Conservation (phyloP, 2,329 filamentous ascomycete species). For the Exophiala sp. region DNA sequence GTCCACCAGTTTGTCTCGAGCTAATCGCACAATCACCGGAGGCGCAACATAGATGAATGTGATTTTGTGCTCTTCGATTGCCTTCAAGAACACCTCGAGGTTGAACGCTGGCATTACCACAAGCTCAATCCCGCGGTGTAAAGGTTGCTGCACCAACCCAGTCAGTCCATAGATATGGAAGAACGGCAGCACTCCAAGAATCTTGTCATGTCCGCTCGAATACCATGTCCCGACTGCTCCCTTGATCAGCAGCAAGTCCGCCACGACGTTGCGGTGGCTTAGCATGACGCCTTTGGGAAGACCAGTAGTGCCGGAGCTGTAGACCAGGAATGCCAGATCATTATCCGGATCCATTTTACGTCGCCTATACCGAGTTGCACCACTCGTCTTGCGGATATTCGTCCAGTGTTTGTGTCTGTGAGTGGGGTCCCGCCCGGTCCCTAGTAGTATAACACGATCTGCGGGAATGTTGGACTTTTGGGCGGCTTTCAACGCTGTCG, state of each 20-base stretch:
- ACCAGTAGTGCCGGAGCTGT: conserved; percentile 86
- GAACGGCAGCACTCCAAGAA: conserved; percentile 79
- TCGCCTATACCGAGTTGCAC: conserved; percentile 56
- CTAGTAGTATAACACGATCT: conserved; percentile 73
- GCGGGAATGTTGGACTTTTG: conserved; percentile 65
- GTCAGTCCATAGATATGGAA: conserved; percentile 88
- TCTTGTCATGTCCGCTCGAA: conserved; percentile 61
- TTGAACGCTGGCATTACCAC: conserved; percentile 80
- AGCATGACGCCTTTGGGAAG: conserved; percentile 89
- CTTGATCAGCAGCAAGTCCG: conserved; percentile 63
- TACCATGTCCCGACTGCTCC: conserved; percentile 51
- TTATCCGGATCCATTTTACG: conserved; percentile 63
- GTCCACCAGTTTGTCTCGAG: conserved; percentile 72
- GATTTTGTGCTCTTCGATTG: conserved; percentile 71
- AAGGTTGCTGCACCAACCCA: conserved; percentile 65
- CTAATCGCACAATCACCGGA: conserved; percentile 74
- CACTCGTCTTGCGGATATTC: conserved; percentile 64
- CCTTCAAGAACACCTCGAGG: conserved; percentile 70
- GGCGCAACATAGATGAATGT: conserved; percentile 81
- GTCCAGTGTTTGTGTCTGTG: conserved; percentile 68
- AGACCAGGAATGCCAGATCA: conserved; percentile 81
- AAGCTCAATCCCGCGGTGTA: conserved; percentile 64
- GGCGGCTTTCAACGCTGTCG: conserved; percentile 65
- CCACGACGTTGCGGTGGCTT: conserved; percentile 75
- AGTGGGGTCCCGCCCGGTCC: conserved; percentile 62